These are phyloP conservation scores for Aspergillus arachidicola DNA, from an alignment of 2,329 filamentous ascomycete species.

Conservation along the genomic window DNA sequence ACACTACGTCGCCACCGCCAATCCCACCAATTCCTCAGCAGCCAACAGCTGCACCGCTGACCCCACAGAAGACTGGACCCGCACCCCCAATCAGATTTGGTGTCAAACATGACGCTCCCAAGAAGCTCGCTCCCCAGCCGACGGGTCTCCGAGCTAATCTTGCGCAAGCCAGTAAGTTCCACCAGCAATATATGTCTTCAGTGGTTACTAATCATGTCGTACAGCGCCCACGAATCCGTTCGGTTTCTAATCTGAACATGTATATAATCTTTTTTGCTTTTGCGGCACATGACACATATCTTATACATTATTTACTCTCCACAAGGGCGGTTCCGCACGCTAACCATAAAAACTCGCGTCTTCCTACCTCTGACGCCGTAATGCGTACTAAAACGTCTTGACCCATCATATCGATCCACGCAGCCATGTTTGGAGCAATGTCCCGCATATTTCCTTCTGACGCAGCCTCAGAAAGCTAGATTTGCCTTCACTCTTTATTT, in stretches of 20 bases:
- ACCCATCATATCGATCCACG: conserved; percentile 9
- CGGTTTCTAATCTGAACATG: conserved; percentile 57
- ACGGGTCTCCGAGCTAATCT: conserved; percentile 91
- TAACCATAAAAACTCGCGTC: conserved; percentile 14
- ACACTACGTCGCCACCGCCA: conserved; percentile 54
- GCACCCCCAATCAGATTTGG: conserved; percentile 89
- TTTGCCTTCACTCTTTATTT: not conserved
- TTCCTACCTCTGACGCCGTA: conserved; percentile 12
- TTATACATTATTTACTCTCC: conserved; percentile 25
- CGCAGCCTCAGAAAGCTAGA: conserved; percentile 26
- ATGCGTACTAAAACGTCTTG: conserved; percentile 15
- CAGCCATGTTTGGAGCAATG: conserved; percentile 21
- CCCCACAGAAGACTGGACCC: conserved; percentile 81
- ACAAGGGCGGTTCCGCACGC: conserved; percentile 20
- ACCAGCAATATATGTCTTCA: not conserved
- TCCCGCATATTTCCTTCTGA: conserved; percentile 12
- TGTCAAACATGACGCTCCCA: conserved; percentile 66
- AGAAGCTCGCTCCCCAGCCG: conserved; percentile 80
- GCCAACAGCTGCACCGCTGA: conserved; percentile 63
- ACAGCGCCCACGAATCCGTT: conserved; percentile 71
- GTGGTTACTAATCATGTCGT: conserved; percentile 15
- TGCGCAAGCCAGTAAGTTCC: conserved; percentile 87
- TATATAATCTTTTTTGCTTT: conserved; percentile 31
- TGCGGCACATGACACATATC: conserved; percentile 26
- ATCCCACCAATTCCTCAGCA: conserved; percentile 62